phyloP scores from a whole-genome alignment of 1,139 yeast genomes.

The Pichia kudriavzevii region DNA sequence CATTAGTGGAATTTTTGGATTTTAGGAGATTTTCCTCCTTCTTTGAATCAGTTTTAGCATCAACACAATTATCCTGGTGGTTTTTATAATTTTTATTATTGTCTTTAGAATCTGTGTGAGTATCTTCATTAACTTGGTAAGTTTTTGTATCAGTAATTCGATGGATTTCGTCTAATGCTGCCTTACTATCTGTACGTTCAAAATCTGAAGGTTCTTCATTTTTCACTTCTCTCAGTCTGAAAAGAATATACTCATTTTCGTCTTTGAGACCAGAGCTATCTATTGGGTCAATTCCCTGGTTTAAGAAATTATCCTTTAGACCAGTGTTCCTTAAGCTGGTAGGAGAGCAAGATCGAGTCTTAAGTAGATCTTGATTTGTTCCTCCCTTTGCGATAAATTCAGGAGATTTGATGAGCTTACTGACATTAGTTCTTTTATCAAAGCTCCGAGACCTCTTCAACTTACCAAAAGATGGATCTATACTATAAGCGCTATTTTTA shows the following conservation, averaged over 20 bases:
- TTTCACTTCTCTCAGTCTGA: slow-evolving; percentile 3
- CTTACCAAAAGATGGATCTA: neutral
- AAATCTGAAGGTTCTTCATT: neutral
- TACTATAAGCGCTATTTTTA: no score
- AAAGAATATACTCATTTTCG: slow-evolving; percentile 3
- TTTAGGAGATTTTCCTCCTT: neutral
- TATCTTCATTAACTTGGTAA: no score
- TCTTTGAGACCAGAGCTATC: slow-evolving; percentile 2
- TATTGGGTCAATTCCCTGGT: neutral
- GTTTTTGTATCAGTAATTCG: no score
- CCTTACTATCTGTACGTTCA: neutral
- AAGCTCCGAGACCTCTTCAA: slow-evolving; percentile 13
- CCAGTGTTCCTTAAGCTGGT: neutral
- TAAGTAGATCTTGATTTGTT: neutral
- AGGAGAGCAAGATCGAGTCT: no score
- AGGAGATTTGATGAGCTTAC: slow-evolving; percentile 3
- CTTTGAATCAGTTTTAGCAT: no score
- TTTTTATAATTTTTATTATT: neutral
- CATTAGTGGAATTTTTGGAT: neutral
- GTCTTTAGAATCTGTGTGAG: slow-evolving; percentile 22
- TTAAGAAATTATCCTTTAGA: slow-evolving; percentile 4
- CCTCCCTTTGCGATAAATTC: neutral
- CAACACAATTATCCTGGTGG: no score
- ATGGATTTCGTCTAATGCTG: no score
- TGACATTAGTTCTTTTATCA: slow-evolving; percentile 6